Conservation (phyloP, 2,329 filamentous ascomycete species). For the Aspergillus sp. region DNA sequence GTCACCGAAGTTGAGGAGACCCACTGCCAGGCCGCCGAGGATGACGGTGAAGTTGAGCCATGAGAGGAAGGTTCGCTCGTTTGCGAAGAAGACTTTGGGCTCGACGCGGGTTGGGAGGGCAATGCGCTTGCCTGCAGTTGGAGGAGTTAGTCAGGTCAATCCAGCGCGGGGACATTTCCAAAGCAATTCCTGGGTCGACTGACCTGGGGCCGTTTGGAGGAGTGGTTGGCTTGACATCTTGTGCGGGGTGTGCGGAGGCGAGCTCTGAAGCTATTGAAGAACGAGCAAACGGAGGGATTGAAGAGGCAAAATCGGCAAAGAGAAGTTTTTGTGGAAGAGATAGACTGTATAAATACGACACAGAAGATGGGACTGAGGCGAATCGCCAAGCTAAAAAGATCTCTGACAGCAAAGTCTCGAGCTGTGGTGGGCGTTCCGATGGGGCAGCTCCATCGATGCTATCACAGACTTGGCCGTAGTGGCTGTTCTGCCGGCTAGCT, state of each 20-base stretch:
- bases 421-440: conserved; percentile 5
- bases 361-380: neutral
- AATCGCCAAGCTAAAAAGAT: conserved; percentile 10
- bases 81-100: conserved; percentile 99
- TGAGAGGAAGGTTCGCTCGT: conserved; percentile 97
- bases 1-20: conserved; percentile 98
- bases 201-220: conserved; percentile 90
- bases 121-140: conserved; percentile 83
- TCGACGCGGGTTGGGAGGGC: conserved; percentile 97
- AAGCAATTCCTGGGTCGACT: conserved; percentile 28
- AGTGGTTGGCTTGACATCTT: conserved; percentile 95
- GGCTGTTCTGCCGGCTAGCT: conserved; percentile 8
- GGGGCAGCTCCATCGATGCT: conserved; percentile 4
- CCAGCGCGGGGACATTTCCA: neutral
- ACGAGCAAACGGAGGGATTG: neutral
- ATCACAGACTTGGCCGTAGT: conserved; percentile 12
- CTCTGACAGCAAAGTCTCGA: neutral
- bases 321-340: neutral
- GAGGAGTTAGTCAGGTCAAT: neutral
- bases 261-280: neutral
- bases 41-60: conserved; percentile 99
- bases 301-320: neutral
- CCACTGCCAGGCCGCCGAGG: conserved; percentile 92
- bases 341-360: neutral
- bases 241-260: conserved; percentile 11